These are phyloP conservation scores for Platanus orientalis DNA, from an alignment of 164 flowering plant genomes.

Conservation along the genomic window DNA sequence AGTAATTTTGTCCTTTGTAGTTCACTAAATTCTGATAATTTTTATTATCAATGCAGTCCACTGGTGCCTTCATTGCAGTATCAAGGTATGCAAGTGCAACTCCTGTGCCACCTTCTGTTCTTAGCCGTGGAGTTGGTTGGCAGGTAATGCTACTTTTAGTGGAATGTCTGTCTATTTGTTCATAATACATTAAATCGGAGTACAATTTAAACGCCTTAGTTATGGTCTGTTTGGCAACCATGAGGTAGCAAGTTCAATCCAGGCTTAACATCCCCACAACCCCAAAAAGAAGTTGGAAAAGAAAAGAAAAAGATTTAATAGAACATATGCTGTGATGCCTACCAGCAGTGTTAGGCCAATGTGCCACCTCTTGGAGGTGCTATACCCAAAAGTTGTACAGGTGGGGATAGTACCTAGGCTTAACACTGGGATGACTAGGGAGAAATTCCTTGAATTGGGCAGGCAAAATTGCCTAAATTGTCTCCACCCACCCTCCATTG, in stretches of 20 bases:
- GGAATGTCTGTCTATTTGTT: neutral
- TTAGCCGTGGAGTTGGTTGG: slow-evolving; percentile 96
- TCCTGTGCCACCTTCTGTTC: slow-evolving; percentile 78
- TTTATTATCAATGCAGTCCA: slow-evolving; percentile 47
- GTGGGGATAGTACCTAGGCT: neutral
- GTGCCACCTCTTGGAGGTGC: neutral
- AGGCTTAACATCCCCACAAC: neutral
- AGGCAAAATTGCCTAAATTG: no score
- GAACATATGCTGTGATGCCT: neutral
- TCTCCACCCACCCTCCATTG: neutral
- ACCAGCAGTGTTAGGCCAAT: no score
- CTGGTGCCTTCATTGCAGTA: slow-evolving; percentile 75
- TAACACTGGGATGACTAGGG: neutral
- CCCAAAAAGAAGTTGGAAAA: neutral
- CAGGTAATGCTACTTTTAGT: slow-evolving; percentile 47
- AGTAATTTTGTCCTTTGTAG: neutral
- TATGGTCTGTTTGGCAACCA: neutral
- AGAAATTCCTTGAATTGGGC: neutral
- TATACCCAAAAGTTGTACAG: neutral
- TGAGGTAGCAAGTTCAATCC: neutral
- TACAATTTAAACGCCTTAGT: neutral
- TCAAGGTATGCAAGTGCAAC: slow-evolving; percentile 93
- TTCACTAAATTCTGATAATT: neutral
- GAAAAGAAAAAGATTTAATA: neutral
- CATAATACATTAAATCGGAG: neutral